Base-by-base conservation (phyloP, 1,139 yeast species). In the Protomyces lactucae-debilis region DNA sequence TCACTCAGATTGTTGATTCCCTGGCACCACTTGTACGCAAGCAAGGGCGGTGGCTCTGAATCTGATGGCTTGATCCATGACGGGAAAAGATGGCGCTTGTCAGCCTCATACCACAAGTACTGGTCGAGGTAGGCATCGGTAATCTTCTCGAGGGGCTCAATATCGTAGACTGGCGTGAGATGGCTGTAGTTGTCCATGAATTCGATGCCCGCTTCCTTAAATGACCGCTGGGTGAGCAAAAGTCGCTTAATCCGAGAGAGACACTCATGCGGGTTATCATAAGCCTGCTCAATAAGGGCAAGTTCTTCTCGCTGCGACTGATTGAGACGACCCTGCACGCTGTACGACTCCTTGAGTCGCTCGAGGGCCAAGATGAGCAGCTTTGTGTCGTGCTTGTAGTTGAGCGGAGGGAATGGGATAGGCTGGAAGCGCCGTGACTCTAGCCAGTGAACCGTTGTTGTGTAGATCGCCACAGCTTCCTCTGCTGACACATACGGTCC, bases 111-210 rank as follows among this genome's bases (percentile, higher is more conserved):
- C 97, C 98, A 93, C 63, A 95, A 78, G 71, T 92, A 95, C 72
- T 93, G 99, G 73, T 93, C 99, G 56, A 95, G 77, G 71, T 93
- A 95, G 0, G 98, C 97, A 77, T 95, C 99, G 0, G 97, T 91
- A 65, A 95, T 90, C 73, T 92, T 93, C 73, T 95, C 99, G 60
- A 91, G 77, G 0, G 98, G 97, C 73, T 92, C 98, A 23, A 93
- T 82, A 9, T 87, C 82, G 72, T 89, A 92, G 0, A 92, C 92
- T 0, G 99, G 99, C 0, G 87, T 82, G 56, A 92, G 80, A 71
- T 87, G 88, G 67, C 87, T 87, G 72, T 89, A 91, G 70, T 89
- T 85, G 72, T 95, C 99, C 86, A 88, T 86, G 95, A 95, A 87
- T 65, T 91, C 95, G 52, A 95, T 74, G 0, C 87, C 86, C 2